Base-by-base conservation (phyloP, 2,329 filamentous ascomycete genomes). In the Elsinoe australis region DNA sequence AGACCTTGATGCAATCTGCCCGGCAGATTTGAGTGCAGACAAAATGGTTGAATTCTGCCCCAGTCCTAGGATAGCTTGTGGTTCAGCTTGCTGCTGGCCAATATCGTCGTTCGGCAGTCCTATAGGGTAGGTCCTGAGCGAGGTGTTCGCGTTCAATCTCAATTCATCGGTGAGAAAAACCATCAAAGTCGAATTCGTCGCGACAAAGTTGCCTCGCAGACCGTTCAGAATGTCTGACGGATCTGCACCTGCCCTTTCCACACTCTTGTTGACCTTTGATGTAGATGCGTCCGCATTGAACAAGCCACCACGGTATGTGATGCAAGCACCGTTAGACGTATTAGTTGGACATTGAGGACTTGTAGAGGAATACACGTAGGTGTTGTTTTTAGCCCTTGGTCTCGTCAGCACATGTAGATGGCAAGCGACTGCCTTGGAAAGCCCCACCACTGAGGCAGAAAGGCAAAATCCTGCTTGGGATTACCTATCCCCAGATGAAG, bases 321-420 rank as follows among this genome's bases (percentile, higher is more conserved):
- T 34, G 29, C 42, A 47, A 5, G n/a, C 29, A 12, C 29, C 29
- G 15, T n/a, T 14, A n/a, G 42, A 10, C 4, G 31, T 35, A 12
- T 31, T 33, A 3, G 28, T 5, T 6, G 42, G 15, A 18, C 42
- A 47, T 24, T 24, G 10, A 2, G 42, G 14, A 5, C 19, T 28
- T 7, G 9, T 8, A 4, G 18, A 7, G 4, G 19, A 8, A 18
- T 47, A 47, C 29, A 34, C 28, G 12, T 47, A 47, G 4, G 42
- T 47, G 12, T 47, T 47, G 18, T 47, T 47, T 19, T 47, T 24
- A 1, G 42, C 14, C 42, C 42, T 47, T 28, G 3, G 4, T 18
- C 2, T n/a, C n/a, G 9, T 29, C 4, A 44, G 24, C n/a, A n/a
- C n/a, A 26, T 44, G 4, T 9, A 24, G 14, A 10, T 24, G 8